Conservation (phyloP, 2,329 filamentous ascomycete species). For the Xylariales sp. region DNA sequence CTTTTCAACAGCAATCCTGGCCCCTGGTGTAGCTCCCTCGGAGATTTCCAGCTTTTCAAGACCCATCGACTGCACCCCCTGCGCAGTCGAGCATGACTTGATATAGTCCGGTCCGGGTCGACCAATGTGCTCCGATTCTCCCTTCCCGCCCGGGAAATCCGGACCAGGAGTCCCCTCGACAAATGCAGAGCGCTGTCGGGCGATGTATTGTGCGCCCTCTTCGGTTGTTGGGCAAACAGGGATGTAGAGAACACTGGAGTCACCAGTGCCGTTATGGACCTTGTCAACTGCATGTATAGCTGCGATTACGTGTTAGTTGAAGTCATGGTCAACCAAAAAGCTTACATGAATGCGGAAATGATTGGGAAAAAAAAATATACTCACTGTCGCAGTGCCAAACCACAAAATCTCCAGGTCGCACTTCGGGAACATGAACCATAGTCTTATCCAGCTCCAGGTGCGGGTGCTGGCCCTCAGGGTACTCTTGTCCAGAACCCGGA, state of each 20-base stretch:
- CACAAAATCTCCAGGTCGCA: slow-evolving; percentile 71
- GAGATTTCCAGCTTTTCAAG: slow-evolving; percentile 31
- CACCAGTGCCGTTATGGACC: slow-evolving; percentile 63
- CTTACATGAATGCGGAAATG: too few relatives aligned
- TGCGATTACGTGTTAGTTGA: too few relatives aligned
- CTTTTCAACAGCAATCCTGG: slow-evolving; percentile 28
- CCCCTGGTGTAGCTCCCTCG: slow-evolving; percentile 25
- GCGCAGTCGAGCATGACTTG: slow-evolving; percentile 21
- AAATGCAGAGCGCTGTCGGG: slow-evolving; percentile 67
- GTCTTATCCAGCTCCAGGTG: slow-evolving; percentile 62
- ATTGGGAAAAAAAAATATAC: too few relatives aligned
- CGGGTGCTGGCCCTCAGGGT: slow-evolving; percentile 60
- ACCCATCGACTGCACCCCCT: slow-evolving; percentile 40
- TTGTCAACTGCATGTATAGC: slow-evolving; percentile 80
- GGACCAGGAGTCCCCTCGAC: slow-evolving; percentile 61
- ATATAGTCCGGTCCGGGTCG: slow-evolving; percentile 37
- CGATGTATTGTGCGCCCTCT: slow-evolving; percentile 67
- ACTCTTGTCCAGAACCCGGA: slow-evolving; percentile 67
- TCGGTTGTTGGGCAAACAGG: slow-evolving; percentile 79
- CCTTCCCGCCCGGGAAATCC: slow-evolving; percentile 68
- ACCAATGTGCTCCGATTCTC: slow-evolving; percentile 53
- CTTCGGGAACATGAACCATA: slow-evolving; percentile 68
- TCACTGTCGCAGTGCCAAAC: slow-evolving; percentile 77
- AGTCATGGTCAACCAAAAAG: too few relatives aligned
- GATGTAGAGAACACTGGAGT: slow-evolving; percentile 87